Evolutionary conservation across 2,329 filamentous ascomycete genomes (phyloP), one percentile per base, ranked within the genome.

Genomic region (Paraphoma sp.): DNA sequence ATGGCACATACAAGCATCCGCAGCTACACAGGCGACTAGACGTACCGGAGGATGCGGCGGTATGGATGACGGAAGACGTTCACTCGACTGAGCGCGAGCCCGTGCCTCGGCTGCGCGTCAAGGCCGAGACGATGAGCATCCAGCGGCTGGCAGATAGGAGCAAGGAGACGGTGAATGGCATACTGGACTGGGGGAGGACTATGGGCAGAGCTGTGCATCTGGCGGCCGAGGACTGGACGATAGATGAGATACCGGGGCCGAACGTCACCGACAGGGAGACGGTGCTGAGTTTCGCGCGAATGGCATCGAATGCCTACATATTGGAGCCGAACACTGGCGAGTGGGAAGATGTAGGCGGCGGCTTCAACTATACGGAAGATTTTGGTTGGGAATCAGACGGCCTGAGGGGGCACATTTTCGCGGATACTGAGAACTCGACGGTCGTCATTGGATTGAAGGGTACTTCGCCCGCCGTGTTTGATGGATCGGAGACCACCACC

Each of bases 341-440:
- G 62, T 98, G 95, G 94, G 83, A 92, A 61, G 91, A 78, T 40
- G 76, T 76, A 1, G 87, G 89, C 43, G 83, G 83, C 9, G 87
- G 86, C 1, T 97, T 92, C 80, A 97, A 98, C 74, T 87, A 91
- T 59, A 93, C 91, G 6, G 87, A 86, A 51, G 91, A 93, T 72
- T 98, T 98, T 79, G 95, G 95, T 44, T 98, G 95, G 95, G 87
- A 96, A 74, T 82, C 81, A 36, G 93, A 98, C 74, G 94, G 94
- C 2, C 83, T 98, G 28, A 87, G 94, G 53, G 95, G 95, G 2
- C 95, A 99, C 75, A 88, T 99, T 53, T 98, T 94, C 78, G 89
- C 91, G 14, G 93, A 98, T 70, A 87, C 93, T 67, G 86, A 80
- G 40, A 97, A 98, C 76, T 86, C 86, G 36, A 98, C 94, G 1